Evolutionary conservation across 1,284 basidiomycete species (phyloP).

Genomic region (Sporisorium graminicola): DNA sequence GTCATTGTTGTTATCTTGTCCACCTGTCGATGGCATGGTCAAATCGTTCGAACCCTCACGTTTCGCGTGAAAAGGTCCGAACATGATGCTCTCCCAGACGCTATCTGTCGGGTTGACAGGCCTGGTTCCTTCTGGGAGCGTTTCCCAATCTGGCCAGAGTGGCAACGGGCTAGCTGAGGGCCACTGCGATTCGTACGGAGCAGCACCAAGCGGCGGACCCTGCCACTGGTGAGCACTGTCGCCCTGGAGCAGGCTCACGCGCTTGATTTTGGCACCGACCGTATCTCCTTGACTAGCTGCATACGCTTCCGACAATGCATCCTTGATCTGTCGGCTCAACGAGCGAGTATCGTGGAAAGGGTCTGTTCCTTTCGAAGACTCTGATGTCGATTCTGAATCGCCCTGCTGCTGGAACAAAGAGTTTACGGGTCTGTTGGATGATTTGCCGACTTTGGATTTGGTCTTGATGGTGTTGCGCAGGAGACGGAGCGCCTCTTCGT

Average conservation of each 20-base stretch:
- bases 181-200: slow-evolving; percentile 39
- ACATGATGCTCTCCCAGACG: slow-evolving; percentile 52
- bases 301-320: slow-evolving; percentile 14
- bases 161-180: slow-evolving; percentile 35
- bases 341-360: background rate
- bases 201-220: slow-evolving; percentile 37
- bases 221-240: slow-evolving; percentile 36
- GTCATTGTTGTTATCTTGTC: background rate
- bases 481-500: slow-evolving; percentile 50
- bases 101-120: slow-evolving; percentile 35
- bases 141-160: slow-evolving; percentile 63
- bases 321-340: slow-evolving; percentile 14
- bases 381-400: background rate
- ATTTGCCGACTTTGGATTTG: slow-evolving; percentile 21
- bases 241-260: slow-evolving; percentile 8
- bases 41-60: slow-evolving; percentile 15
- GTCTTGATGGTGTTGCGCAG: slow-evolving; percentile 46
- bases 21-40: background rate
- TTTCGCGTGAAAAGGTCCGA: slow-evolving; percentile 50
- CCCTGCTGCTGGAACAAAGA: slow-evolving; percentile 6
- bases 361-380: slow-evolving; percentile 5
- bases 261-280: slow-evolving; percentile 9
- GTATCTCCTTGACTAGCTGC: slow-evolving; percentile 13
- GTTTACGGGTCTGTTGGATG: background rate
- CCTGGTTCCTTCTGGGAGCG: slow-evolving; percentile 21